Base-by-base conservation (phyloP, 2,329 filamentous ascomycete genomes). In the Fusarium bulbicola region DNA sequence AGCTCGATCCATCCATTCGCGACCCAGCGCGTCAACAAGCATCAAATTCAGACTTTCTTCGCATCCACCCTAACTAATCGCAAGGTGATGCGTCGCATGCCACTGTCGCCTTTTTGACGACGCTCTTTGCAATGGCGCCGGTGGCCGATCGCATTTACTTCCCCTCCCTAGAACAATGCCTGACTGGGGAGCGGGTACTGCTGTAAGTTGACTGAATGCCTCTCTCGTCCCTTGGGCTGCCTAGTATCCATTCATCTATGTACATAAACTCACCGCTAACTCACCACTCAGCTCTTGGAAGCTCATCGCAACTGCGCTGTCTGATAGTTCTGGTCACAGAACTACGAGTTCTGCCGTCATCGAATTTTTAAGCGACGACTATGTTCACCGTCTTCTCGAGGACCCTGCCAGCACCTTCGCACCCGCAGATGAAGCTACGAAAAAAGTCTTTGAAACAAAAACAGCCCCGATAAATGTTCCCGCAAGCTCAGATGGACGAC, bases 391-490 rank as follows among this genome's bases (percentile, higher is more conserved):
- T 61, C 85, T 95, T 65, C 87, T 98, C 65, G 90, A 89, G 74
- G 87, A 89, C 62, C 92, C 93, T 32, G 87, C 91, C 78, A 87
- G 87, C 71, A 90, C 92, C 46, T 97, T 95, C 81, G 84, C 88
- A 65, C 81, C 88, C 77, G 86, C 72, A 85, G 91, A 88, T 73
- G 80, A 89, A 58, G 86, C 90, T 76, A 89, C 92, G 36, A 93
- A 91, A 81, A 86, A 89, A 74, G 88, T 89, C 24, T 97, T 97
- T 79, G 93, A 97, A 68, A 93, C 93, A 26, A 95, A 92, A 82
- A 97, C 93, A 2, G 93, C 95, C 28, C 93, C 95, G 10, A 97
- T 98, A 69, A 92, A 97, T 80, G 90, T 95, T 54, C 90, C 93
- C 4, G 90, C 92, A 24, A 89, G 89, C 10, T 85, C 89, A 18